Evolutionary conservation across 495 filamentous ascomycete species (phyloP), one percentile per base, ranked within the genome.

Genomic region (Xylaria acuta): DNA sequence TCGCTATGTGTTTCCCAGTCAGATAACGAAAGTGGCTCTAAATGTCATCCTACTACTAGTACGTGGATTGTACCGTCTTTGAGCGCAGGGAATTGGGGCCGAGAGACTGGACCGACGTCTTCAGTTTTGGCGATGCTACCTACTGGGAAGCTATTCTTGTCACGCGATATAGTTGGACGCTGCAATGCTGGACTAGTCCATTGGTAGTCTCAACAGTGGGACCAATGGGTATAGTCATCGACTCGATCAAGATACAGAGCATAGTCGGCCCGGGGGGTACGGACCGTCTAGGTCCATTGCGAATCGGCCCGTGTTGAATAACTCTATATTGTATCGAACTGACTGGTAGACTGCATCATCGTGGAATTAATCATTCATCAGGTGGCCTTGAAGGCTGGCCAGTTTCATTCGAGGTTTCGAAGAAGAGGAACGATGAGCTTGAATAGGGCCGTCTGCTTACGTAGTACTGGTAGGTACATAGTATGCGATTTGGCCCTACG

Each of bases 281-380:
- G 65, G 27, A 56, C 45, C 41, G 41, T 27, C 36, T 25, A 43
- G 51, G 25, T 69, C 65, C 58, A 40, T 63, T 12, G 34, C 45
- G 58, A 70, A 54, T 70, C 68, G 68, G 68, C 68, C 68, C 68
- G 68, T 18, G 45, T 43, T 43, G 18, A 25, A n/a, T 18, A 25
- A 25, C 65, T 54, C 18, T 38, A 56, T 49, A 6, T 14, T 32
- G 11, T 14, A 16, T 56, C 5, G 27, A 34, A 47, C 11, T 56
- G 40, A 54, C 30, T 51, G 32, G 25, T 41, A 34, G 65, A 56
- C 34, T 20, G 36, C n/a, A 11, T 65, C 12, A 67, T 34, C n/a
- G 49, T 36, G 22, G 25, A 27, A 56, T 20, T 54, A 18, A 20
- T 38, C 0, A 27, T 49, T 43, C 22, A 56, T 49, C 43, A 51